These are phyloP conservation scores for Colletotrichum cuscutae DNA, from an alignment of 2,329 filamentous ascomycete genomes.

Conservation along the genomic window DNA sequence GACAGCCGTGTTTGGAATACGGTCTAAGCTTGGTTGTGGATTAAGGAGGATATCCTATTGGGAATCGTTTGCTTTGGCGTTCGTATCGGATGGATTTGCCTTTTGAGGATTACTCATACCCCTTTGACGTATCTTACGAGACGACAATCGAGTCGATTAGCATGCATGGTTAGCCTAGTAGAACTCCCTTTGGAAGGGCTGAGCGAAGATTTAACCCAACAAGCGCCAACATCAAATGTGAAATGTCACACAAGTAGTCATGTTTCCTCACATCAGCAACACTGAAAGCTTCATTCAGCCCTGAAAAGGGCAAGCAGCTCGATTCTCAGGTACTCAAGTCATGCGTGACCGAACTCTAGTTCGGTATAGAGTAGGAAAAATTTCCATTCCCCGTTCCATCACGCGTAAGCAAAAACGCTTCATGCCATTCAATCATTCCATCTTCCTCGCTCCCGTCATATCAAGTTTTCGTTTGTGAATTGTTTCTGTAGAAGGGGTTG, in stretches of 20 bases:
- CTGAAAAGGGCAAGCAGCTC: neutral
- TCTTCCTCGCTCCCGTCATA: neutral
- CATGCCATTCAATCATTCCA: neutral
- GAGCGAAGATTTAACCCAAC: neutral
- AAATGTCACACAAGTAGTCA: no score
- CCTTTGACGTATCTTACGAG: neutral
- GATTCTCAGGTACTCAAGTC: neutral
- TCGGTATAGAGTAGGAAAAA: neutral
- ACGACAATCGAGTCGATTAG: neutral
- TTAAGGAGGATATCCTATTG: neutral
- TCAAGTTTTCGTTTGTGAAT: neutral
- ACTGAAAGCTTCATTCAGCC: neutral
- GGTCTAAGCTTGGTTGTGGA: neutral
- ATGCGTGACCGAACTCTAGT: neutral
- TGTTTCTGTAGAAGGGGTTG: neutral
- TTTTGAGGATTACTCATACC: neutral
- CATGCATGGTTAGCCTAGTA: neutral
- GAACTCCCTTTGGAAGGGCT: neutral
- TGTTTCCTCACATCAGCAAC: no score
- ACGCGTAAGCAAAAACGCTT: neutral
- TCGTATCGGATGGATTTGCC: neutral
- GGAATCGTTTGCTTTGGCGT: neutral
- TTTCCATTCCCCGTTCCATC: neutral
- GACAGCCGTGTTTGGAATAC: neutral
- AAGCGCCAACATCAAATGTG: neutral